Base-by-base conservation (phyloP, 2,329 filamentous ascomycete genomes). In the Monosporascus sp. region DNA sequence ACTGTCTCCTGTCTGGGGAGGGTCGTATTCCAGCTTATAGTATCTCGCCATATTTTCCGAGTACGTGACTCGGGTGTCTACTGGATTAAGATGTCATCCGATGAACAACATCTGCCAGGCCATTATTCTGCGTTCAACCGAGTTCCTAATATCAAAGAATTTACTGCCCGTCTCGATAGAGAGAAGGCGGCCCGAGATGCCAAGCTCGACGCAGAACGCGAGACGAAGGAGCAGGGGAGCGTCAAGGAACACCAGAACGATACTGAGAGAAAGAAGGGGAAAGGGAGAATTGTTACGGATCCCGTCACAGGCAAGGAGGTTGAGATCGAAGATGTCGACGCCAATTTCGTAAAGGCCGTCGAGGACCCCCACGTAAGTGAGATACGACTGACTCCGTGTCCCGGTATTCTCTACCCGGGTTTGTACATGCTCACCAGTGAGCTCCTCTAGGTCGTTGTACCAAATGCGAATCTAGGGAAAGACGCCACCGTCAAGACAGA, bases 281-380 rank as follows among this genome's bases (percentile, higher is more conserved):
- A 75, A 53, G 85, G 91, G 37, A 91, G 89, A 18, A 74, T 70
- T 7, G 92, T 96, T 45, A 91, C 88, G 1, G 93, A 97, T 68
- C 93, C 93, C 0, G 89, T 90, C 0, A 97, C 93, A 0, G 91
- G 91, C 20, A 88, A 85, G 50, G 80, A 96, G 59, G 88, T 97
- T 20, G 82, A 88, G 58, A 96, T 97, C 58, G 88, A 91, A 60
- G 89, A 96, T 72, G 85, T 88, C 20, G 83, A 89, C 63, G 78
- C 86, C 51, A 79, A 86, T 46, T 75, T 87, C 63, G 80, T 89
- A 71, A 80, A 88, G 44, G 75, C 82, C 3, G 88, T 86, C 0
- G 83, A 89, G 49, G 79, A 95, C 55, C 90, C 91, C 1, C 76
- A 79, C 69, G 87, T 89, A 74, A 60, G 70, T 60, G 40, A 49